Conservation (phyloP, 352 stramenopile genomes). For the Thraustochytrium sp. region DNA sequence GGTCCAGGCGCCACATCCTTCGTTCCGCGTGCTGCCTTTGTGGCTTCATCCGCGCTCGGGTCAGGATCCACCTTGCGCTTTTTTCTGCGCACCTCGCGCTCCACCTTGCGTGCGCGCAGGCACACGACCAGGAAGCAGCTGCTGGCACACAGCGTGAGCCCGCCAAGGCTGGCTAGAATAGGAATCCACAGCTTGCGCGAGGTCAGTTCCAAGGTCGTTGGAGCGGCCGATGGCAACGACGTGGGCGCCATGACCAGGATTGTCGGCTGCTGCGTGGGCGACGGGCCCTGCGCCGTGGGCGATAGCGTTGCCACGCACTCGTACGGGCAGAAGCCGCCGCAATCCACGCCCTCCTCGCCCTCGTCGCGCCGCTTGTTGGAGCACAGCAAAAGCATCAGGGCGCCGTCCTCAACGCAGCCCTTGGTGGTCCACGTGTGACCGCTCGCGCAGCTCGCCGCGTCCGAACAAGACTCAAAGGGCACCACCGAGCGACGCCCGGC, state of each 20-base stretch:
- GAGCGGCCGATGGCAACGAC: no score
- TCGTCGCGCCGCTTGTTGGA: neutral
- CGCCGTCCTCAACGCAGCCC: neutral
- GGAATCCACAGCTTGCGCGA: neutral
- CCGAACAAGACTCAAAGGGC: neutral
- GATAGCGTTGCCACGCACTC: neutral
- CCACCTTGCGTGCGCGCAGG: no score
- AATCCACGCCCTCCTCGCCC: neutral
- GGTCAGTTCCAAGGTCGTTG: no score
- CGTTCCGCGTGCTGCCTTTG: no score
- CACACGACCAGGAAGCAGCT: neutral
- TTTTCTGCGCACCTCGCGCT: neutral
- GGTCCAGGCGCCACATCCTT: no score
- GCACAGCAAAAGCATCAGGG: neutral
- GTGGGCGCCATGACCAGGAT: neutral
- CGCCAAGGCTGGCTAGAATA: neutral
- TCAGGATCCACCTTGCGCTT: slow-evolving; percentile 1
- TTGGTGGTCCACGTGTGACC: neutral
- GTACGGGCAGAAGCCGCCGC: slow-evolving; percentile 10
- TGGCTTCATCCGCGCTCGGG: no score
- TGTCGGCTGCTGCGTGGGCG: neutral
- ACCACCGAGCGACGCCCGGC: neutral
- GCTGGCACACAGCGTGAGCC: neutral
- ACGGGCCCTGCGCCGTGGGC: neutral
- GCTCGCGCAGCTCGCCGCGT: neutral